Base-by-base conservation (phyloP, 1,139 yeast species). In the Geotrichum europaeum region DNA sequence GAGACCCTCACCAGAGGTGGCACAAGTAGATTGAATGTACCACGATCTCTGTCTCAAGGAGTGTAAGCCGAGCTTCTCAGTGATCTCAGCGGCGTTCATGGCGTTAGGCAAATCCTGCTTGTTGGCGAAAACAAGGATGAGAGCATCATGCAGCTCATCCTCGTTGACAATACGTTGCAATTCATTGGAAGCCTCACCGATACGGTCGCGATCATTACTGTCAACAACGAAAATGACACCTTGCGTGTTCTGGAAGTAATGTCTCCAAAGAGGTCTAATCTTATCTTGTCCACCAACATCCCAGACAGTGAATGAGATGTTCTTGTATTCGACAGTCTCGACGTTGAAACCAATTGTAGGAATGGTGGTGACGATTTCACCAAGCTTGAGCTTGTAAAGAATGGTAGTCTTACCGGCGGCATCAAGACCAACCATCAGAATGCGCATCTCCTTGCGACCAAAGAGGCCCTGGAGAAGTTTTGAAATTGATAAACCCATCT, bases 251-350 rank as follows among this genome's bases (percentile, higher is more conserved):
- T 89, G 95, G 87, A 84, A 88, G 79, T 89, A 89, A 79, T 89
- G 94, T 85, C 96, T 87, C 96, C 96, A 89, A 78, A 89, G 81
- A 63, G 96, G 96, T 81, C 96, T 87, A 75, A 89, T 89, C 81
- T 89, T 89, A 78, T 88, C 96, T 81, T 89, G 96, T 84, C 96
- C 96, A 86, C 96, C 96, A 73, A 89, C 96, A 84, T 89, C 96
- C 96, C 96, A 89, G 68, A 89, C 96, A 66, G 96, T 89, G 81
- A 89, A 89, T 55, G 95, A 86, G 76, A 89, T 89, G 85, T 89
- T 89, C 82, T 89, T 89, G 83, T 89, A 89, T 79, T 89, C 96
- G 71, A 89, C 95, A 66, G 96, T 89, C 79, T 89, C 96, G 68
- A 89, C 96, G 77, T 89, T 89, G 85, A 89, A 89, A 72, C 96